A percentile compares a stretch with the other conserved stretches of the same genome.
Conservation (phyloP, 441 rosid species). For the Metrosideros polymorpha region DNA sequence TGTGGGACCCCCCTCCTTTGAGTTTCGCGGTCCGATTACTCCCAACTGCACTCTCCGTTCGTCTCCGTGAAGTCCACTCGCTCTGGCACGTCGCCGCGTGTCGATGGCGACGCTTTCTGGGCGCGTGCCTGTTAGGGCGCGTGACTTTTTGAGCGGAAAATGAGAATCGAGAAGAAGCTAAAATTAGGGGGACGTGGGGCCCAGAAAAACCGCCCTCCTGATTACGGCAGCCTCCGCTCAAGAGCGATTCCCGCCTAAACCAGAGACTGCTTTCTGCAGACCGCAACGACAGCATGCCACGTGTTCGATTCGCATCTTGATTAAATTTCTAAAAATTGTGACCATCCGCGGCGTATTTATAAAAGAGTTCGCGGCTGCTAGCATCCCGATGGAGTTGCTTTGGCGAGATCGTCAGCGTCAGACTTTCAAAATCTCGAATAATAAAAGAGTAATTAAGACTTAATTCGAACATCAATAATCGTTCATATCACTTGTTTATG, state of each 20-base stretch:
- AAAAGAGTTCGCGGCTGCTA: background rate
- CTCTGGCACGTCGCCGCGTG: background rate
- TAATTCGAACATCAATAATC: background rate
- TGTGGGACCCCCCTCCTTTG: background rate
- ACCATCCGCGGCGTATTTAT: background rate
- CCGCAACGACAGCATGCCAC: background rate
- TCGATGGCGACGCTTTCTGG: background rate
- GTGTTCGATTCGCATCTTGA: background rate
- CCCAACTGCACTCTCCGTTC: background rate
- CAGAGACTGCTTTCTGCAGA: background rate
- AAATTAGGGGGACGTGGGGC: background rate
- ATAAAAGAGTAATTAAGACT: background rate
- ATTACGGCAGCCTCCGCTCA: background rate
- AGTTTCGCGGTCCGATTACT: no score
- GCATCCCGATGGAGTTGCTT: background rate
- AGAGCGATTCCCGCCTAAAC: background rate
- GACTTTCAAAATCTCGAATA: background rate
- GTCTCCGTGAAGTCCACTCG: background rate
- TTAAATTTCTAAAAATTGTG: background rate
- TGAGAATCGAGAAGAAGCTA: background rate
- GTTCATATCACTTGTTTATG: rapidly evolving
- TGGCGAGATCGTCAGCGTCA: no score
- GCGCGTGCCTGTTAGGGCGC: background rate
- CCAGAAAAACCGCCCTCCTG: background rate
- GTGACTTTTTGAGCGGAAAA: background rate